Evolutionary conservation across 2,329 filamentous ascomycete species (phyloP), one percentile per base, ranked within the genome.

Genomic region (Aspergillus sp.): DNA sequence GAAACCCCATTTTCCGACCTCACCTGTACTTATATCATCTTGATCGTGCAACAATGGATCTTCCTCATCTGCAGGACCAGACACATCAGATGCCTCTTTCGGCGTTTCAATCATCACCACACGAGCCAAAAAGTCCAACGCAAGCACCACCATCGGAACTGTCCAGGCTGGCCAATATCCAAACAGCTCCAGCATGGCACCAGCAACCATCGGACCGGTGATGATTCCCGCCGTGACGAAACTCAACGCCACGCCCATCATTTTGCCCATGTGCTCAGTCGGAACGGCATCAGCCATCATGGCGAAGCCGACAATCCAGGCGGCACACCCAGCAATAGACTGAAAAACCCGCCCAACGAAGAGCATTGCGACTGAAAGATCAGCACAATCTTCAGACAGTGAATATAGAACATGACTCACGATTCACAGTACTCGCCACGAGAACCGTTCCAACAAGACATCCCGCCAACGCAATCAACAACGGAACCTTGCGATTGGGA

Each of bases 111-210:
- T 47, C 51, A 66, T 61, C 0, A 62, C 27, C 32, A 59, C 12
- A 6, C 61, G 56, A n/a, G 54, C 51, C 13, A 54, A 10, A 9
- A 65, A 56, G 41, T 66, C 61, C 8, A 65, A 7, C 2, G 45
- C 27, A 3, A 66, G 47, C 5, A 65, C 42, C 1, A 48, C 47
- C 27, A 65, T 42, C 0, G 61, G 58, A 10, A 54, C 50, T 5
- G 46, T 50, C 60, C 61, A 66, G 6, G 59, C 54, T 2, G 51
- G 39, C 60, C 58, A 64, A 41, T 66, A 65, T n/a, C 64, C 64
- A 7, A 52, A 30, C 10, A 55, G 27, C 35, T 62, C 43, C 26
- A 66, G 47, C 5, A 64, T 37, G 4, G 50, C 29, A 4, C 64
- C 64, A 9, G 53, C 49, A 1, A 61, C 42, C 35, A 58, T 56